Base-by-base conservation (phyloP, 441 rosid genomes). In the Adansonia rubrostipa region DNA sequence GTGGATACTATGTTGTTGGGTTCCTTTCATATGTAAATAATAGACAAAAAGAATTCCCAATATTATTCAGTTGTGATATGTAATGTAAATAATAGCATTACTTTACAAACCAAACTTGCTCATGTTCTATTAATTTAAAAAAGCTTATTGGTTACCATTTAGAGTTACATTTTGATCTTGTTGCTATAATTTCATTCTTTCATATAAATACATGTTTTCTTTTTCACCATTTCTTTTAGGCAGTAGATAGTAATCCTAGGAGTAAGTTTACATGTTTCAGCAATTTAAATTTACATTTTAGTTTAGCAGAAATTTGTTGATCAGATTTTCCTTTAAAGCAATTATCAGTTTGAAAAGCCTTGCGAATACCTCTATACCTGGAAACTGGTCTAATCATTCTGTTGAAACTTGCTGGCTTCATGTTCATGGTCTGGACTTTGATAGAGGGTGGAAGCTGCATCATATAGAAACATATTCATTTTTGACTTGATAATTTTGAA, bases 11-110 rank as follows among this genome's bases (percentile, higher is more conserved):
- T 73, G 78, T 67, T 82, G 77, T 54, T 75, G 77, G 80, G 68
- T 77, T 71, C 42, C 76, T 70, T 73, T 64, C 62, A 69, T 3
- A 22, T 83, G 91, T 88, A 86, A 64, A 87, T 87, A 84, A 79
- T 73, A 77, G 81, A 79, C 75, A 77, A 80, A 71, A 33, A 15
- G 80, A 64, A 77, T 53, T 68, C 42, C 71, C 71, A 75, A 68
- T 67, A 71, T 75, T 61, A 73, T 78, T 80, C 77, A 54, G 65
- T 71, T 70, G 77, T 77, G 75, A 69, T 80, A 45, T 86, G 86
- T 85, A 86, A 80, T 58, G 33, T 58, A 20, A 58, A 84, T 83
- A 86, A 84, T 74, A 82, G 76, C 61, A 22, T 10, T 56, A 14
- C 70, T 14, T 57, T 77, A 44, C 3, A 28, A 65, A 71, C 62